Conservation (phyloP, 495 filamentous ascomycete genomes). For the Penicillium nucicola region DNA sequence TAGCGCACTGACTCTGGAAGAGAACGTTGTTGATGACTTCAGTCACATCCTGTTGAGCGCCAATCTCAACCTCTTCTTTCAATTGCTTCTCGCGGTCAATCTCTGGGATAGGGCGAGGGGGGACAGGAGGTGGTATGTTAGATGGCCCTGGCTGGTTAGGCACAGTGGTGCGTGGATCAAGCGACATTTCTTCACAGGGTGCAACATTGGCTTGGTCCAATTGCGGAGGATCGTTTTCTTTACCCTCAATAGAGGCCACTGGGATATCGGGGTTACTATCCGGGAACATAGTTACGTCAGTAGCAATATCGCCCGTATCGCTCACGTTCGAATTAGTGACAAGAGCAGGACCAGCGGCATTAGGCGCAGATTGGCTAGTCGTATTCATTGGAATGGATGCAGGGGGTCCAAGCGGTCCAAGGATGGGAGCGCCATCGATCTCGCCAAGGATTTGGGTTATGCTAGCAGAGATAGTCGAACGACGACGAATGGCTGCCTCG, state of each 20-base stretch:
- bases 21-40: slow-evolving; percentile 92
- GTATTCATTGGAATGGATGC: slow-evolving; percentile 11
- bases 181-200: neutral
- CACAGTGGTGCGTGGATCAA: neutral
- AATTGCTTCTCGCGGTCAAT: slow-evolving; percentile 36
- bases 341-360: slow-evolving; percentile 8
- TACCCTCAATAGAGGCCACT: slow-evolving; percentile 28
- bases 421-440: slow-evolving; percentile 48
- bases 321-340: slow-evolving; percentile 17
- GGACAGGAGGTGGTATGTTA: slow-evolving; percentile 42
- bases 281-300: slow-evolving; percentile 53
- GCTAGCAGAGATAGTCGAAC: slow-evolving; percentile 47
- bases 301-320: slow-evolving; percentile 36
- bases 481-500: slow-evolving; percentile 54
- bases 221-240: slow-evolving; percentile 41
- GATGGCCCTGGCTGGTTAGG: slow-evolving; percentile 15
- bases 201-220: slow-evolving; percentile 12
- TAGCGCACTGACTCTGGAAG: slow-evolving; percentile 84
- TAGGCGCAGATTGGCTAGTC: neutral
- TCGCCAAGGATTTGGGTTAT: slow-evolving; percentile 45
- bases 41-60: slow-evolving; percentile 83
- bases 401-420: slow-evolving; percentile 50
- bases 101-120: slow-evolving; percentile 40
- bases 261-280: slow-evolving; percentile 25
- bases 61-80: slow-evolving; percentile 57